phyloP scores from a whole-genome alignment of 768 basidiomycete species.

The Antrodiella citrinella region DNA sequence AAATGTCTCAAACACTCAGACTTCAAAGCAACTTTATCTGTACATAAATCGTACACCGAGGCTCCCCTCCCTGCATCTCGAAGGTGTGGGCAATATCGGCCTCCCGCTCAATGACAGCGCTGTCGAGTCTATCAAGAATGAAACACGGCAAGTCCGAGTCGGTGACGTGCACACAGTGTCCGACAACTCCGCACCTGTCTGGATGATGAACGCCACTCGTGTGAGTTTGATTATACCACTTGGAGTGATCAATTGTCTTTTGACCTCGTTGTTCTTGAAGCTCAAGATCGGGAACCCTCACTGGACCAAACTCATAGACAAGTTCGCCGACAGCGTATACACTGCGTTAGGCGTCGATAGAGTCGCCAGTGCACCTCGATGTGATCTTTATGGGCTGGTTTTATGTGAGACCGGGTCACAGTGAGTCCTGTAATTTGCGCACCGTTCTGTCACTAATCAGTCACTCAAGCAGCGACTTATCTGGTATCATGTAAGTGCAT shows the following conservation, averaged over 20 bases:
- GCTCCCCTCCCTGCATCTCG: conserved; percentile 33
- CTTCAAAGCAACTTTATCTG: conserved; percentile 27
- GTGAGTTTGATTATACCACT: neutral
- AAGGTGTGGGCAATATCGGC: conserved; percentile 33
- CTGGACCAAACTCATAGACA: conserved; percentile 29
- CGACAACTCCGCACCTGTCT: conserved; percentile 38
- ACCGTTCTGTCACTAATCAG: neutral
- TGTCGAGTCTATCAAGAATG: conserved; percentile 29
- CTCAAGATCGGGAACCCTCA: conserved; percentile 21
- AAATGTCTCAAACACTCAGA: conserved; percentile 19
- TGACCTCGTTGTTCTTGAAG: neutral
- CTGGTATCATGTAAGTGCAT: conserved; percentile 39
- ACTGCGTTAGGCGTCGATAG: conserved; percentile 27
- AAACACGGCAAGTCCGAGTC: conserved; percentile 34
- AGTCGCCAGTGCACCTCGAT: conserved; percentile 20
- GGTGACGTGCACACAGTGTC: conserved; percentile 36
- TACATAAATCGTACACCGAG: conserved; percentile 16
- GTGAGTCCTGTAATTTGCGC: conserved; percentile 22
- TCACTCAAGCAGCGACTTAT: conserved; percentile 25
- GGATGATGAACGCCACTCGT: conserved; percentile 36
- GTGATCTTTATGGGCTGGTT: conserved; percentile 38
- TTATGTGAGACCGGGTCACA: conserved; percentile 40
- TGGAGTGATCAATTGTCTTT: neutral
- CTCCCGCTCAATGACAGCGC: conserved; percentile 34
- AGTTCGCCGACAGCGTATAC: conserved; percentile 24